These are phyloP conservation scores for Colletotrichum costaricense DNA, from an alignment of 2,329 filamentous ascomycete species.

Conservation along the genomic window DNA sequence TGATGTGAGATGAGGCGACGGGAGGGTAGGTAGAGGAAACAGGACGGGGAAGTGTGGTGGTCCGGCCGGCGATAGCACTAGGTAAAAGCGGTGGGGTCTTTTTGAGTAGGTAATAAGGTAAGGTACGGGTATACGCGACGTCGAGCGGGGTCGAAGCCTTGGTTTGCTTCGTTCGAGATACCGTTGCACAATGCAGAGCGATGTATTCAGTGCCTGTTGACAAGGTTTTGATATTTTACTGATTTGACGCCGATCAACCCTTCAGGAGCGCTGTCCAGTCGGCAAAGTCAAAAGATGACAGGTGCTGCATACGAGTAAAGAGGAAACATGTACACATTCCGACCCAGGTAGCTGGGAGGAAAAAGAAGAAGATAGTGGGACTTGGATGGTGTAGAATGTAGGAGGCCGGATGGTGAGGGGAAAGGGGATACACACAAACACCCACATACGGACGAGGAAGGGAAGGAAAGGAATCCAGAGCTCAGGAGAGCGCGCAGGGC, in stretches of 20 bases:
- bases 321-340: background rate
- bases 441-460: background rate
- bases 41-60: background rate
- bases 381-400: background rate
- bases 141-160: slow-evolving; percentile 29
- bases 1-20: background rate
- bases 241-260: background rate
- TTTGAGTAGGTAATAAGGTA: background rate
- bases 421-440: background rate
- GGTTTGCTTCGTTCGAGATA: slow-evolving; percentile 13
- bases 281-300: background rate
- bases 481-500: background rate
- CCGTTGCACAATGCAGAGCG: background rate
- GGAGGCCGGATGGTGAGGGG: background rate
- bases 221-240: background rate
- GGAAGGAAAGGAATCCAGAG: background rate
- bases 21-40: background rate
- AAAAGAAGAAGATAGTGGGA: background rate
- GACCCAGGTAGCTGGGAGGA: background rate
- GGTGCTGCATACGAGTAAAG: slow-evolving; percentile 17
- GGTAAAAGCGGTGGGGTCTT: slow-evolving; percentile 22
- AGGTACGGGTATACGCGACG: background rate
- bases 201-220: background rate
- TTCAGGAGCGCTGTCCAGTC: background rate
- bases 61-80: slow-evolving; percentile 16